phyloP scores from a whole-genome alignment of 768 basidiomycete species.

The Leccinum imitatum region DNA sequence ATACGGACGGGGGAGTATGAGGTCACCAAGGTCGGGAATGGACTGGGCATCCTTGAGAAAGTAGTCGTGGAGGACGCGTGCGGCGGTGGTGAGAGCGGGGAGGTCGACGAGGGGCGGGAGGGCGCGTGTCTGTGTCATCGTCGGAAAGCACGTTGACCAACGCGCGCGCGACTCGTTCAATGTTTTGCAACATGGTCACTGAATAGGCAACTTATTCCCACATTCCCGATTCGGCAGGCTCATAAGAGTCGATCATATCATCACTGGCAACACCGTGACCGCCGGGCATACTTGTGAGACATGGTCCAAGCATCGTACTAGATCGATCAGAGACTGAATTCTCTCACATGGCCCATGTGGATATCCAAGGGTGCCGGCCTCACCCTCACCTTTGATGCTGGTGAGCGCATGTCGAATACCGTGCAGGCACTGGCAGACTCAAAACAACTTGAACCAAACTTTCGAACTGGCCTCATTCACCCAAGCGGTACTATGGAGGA shows the following conservation, averaged over 20 bases:
- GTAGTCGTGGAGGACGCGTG: conserved; percentile 64
- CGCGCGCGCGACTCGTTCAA: not conserved
- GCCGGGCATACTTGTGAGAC: too few relatives aligned
- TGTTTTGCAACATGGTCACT: conserved; percentile 1
- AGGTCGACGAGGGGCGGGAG: conserved; percentile 49
- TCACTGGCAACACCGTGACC: too few relatives aligned
- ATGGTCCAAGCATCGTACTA: too few relatives aligned
- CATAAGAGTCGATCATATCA: conserved; percentile 43
- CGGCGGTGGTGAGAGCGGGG: conserved; percentile 61
- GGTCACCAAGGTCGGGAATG: conserved; percentile 75
- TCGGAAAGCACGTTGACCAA: conserved; percentile 1
- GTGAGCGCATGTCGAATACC: conserved; percentile 64
- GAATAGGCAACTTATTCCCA: not conserved
- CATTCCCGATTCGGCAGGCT: conserved; percentile 2
- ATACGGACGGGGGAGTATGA: conserved; percentile 59
- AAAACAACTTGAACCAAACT: conserved; percentile 58
- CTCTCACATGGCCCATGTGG: too few relatives aligned
- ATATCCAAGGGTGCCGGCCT: too few relatives aligned
- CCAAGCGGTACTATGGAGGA: conserved; percentile 90
- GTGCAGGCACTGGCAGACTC: conserved; percentile 49
- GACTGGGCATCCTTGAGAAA: conserved; percentile 71
- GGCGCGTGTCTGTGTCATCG: conserved; percentile 23
- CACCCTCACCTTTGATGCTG: too few relatives aligned
- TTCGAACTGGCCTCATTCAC: conserved; percentile 82
- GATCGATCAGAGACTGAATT: too few relatives aligned